Conservation (phyloP, 345 rosid genomes). For the Melaleuca alternifolia region DNA sequence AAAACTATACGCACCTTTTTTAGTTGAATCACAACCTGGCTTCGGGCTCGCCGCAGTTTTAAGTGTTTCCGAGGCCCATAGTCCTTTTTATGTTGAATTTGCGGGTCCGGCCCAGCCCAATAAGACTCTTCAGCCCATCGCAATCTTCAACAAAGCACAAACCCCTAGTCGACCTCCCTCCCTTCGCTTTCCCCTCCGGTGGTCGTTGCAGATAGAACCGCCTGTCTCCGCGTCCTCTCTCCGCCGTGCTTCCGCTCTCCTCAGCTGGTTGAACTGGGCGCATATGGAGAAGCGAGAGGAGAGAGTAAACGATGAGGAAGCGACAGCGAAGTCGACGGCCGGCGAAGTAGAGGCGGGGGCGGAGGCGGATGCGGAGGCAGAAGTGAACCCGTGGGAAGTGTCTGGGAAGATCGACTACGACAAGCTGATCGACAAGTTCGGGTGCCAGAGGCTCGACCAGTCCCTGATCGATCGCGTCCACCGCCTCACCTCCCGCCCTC, state of each 20-base stretch:
- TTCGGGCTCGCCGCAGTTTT: too few species aligned
- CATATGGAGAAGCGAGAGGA: not conserved
- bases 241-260: not conserved
- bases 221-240: not conserved
- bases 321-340: not conserved
- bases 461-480: conserved; percentile 59
- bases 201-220: not conserved
- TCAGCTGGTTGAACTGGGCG: not conserved
- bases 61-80: too few species aligned
- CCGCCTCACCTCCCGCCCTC: conserved; percentile 57
- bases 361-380: conserved; percentile 28
- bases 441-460: conserved; percentile 66
- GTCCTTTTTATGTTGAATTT: too few species aligned
- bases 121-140: not conserved
- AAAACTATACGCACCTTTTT: too few species aligned
- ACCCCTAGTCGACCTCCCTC: not conserved
- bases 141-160: not conserved
- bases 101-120: not conserved
- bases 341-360: conserved; percentile 20
- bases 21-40: too few species aligned
- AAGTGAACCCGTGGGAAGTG: conserved; percentile 93
- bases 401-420: conserved; percentile 82
- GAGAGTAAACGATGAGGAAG: not conserved
- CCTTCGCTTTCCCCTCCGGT: not conserved
- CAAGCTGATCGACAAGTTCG: conserved; percentile 81